Base-by-base conservation (phyloP, 306 rosid genomes). In the Vigna radiata region DNA sequence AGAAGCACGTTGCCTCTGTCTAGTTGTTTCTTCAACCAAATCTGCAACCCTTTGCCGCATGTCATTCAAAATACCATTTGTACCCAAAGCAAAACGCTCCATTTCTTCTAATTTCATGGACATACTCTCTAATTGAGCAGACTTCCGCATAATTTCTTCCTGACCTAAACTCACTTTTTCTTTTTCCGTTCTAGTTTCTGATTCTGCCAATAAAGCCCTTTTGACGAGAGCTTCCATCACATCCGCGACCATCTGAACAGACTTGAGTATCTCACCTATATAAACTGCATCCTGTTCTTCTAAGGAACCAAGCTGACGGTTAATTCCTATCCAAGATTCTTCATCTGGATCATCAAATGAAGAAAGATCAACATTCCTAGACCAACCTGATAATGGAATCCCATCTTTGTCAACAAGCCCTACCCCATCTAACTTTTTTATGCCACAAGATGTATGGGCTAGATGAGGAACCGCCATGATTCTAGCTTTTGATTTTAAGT, bases 21-120 rank as follows among this genome's bases (percentile, higher is more conserved):
- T 85, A 64, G 89, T 84, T n/a, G 98, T 93, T 87, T 93, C 98
- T 63, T 89, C 95, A 70, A 93, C 96, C 91, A 93, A 91, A 85
- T 93, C 95, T 68, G 87, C 90, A 44, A 93, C 91, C 82, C 95
- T 91, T 79, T 88, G 93, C 76, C 89, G 77, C 98, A 93, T 88
- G 46, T 93, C 98, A 82, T 86, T 93, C 62, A 93, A 82, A 79
- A 93, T 87, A 52, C 86, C 72, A 55, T 89, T 87, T 44, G 98
- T 93, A 68, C 95, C 95, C 41, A 78, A 60, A 67, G 93, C 89
- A 83, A 93, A 93, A 48, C 59, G 86, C 76, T 93, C 95, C 98
- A 93, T 88, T 89, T 93, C 97, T 82, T 93, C 95, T 78, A 93
- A 81, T 79, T 91, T 93, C 77, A 63, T 60, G 59, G 95, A 87